These are phyloP conservation scores for Vararia minispora DNA, from an alignment of 768 basidiomycete species.

Conservation along the genomic window DNA sequence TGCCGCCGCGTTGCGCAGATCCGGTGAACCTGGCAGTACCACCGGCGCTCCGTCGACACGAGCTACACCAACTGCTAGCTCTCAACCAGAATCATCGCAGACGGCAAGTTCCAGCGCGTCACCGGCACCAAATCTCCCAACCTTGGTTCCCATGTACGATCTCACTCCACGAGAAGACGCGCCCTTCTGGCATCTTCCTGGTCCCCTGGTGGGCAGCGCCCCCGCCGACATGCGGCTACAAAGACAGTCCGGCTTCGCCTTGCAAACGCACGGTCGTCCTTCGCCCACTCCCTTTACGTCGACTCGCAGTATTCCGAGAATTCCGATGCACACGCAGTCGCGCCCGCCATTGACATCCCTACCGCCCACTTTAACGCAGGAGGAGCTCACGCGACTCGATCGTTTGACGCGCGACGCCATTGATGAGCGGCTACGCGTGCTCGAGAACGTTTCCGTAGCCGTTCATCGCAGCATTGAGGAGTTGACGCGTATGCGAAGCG, in stretches of 20 bases:
- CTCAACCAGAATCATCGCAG: no score
- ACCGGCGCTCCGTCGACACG: neutral
- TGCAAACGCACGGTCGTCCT: no score
- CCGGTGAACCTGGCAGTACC: slow-evolving; percentile 13
- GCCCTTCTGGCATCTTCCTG: no score
- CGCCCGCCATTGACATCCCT: slow-evolving; percentile 21
- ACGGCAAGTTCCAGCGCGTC: no score
- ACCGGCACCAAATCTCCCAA: slow-evolving; percentile 18
- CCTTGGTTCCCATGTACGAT: slow-evolving; percentile 34
- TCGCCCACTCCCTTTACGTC: slow-evolving; percentile 4
- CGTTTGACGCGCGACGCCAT: slow-evolving; percentile 66
- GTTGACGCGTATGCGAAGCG: slow-evolving; percentile 61
- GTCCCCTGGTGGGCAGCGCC: no score
- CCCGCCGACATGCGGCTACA: no score
- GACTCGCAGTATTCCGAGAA: slow-evolving; percentile 5
- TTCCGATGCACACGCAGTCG: no score
- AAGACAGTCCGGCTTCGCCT: no score
- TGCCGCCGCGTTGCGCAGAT: slow-evolving; percentile 52
- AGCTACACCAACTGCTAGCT: neutral
- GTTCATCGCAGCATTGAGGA: slow-evolving; percentile 74
- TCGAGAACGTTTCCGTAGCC: slow-evolving; percentile 68
- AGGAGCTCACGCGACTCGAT: slow-evolving; percentile 58
- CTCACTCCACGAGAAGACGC: no score
- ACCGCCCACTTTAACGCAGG: slow-evolving; percentile 41
- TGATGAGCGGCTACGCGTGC: slow-evolving; percentile 68